These are phyloP conservation scores for Leccinum angustisporum DNA, from an alignment of 1,284 basidiomycete species.

Conservation along the genomic window DNA sequence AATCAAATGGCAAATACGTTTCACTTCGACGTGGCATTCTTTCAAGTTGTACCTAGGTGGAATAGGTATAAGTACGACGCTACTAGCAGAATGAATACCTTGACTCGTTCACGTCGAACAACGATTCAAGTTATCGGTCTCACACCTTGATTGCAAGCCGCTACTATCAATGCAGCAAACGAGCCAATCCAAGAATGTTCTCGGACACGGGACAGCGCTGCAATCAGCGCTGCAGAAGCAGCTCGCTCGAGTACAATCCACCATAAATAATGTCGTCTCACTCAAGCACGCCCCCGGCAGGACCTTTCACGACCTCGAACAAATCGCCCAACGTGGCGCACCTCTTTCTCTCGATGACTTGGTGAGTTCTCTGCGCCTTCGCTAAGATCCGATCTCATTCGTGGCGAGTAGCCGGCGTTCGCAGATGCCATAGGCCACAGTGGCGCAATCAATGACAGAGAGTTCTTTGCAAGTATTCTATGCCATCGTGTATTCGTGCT, in stretches of 20 bases:
- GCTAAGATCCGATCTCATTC: neutral
- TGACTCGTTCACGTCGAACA: too few species aligned
- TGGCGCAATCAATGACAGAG: conserved; percentile 56
- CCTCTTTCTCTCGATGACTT: conserved; percentile 21
- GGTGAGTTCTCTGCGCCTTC: conserved; percentile 14
- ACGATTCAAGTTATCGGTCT: too few species aligned
- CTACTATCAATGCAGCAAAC: too few species aligned
- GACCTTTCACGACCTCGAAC: conserved; percentile 21
- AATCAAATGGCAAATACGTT: too few species aligned
- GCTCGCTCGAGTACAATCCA: conserved; percentile 25
- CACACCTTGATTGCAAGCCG: too few species aligned
- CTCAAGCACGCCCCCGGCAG: neutral
- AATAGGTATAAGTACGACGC: neutral
- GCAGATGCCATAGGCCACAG: conserved; percentile 49
- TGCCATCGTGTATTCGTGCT: neutral
- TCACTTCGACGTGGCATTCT: neutral
- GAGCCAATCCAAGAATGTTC: too few species aligned
- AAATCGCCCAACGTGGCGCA: conserved; percentile 24
- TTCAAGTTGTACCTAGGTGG: neutral
- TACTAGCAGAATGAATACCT: too few species aligned
- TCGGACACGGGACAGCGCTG: neutral
- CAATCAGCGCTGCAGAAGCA: conserved; percentile 16
- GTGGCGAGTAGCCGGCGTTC: conserved; percentile 46
- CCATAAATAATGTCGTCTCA: neutral
- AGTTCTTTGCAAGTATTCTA: conserved; percentile 45